Evolutionary conservation across 495 filamentous ascomycete species (phyloP).

Genomic region (Penicillium bovifimosum): DNA sequence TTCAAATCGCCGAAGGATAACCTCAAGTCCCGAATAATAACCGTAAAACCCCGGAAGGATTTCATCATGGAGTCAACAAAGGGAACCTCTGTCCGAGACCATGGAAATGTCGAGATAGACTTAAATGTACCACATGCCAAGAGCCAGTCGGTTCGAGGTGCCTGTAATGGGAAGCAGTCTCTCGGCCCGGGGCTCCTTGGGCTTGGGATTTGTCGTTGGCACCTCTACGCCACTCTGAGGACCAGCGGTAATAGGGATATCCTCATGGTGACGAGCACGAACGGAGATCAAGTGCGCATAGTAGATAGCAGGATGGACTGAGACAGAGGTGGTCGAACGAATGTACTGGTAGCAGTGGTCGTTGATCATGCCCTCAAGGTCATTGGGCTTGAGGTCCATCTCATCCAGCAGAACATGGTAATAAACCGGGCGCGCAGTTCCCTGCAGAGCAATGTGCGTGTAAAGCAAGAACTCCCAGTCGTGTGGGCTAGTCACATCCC

Average conservation of each 20-base stretch:
- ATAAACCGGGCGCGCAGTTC: constrained; percentile 68
- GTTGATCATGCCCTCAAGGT: constrained; percentile 79
- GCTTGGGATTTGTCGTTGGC: constrained; percentile 33
- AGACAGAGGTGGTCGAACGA: constrained; percentile 87
- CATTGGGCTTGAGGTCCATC: constrained; percentile 54
- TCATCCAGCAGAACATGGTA: constrained; percentile 86
- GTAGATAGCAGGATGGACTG: constrained; percentile 79
- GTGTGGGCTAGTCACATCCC: constrained; percentile 80
- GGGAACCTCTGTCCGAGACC: not conserved
- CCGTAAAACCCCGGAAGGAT: not conserved
- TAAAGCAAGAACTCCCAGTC: constrained; percentile 83
- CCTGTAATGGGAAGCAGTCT: constrained; percentile 34
- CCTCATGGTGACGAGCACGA: constrained; percentile 66
- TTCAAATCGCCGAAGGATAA: no score
- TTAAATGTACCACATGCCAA: constrained; percentile 42
- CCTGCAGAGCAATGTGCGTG: constrained; percentile 75
- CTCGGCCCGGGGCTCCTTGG: constrained; percentile 23
- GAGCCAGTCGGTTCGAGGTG: constrained; percentile 26
- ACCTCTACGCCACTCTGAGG: constrained; percentile 40
- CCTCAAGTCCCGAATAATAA: not conserved
- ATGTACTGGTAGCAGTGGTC: constrained; percentile 91
- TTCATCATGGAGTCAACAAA: not conserved
- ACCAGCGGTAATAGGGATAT: constrained; percentile 34
- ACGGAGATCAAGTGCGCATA: constrained; percentile 87
- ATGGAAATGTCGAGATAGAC: not conserved